Base-by-base conservation (phyloP, 345 rosid genomes). In the Stellera chamaejasme region DNA sequence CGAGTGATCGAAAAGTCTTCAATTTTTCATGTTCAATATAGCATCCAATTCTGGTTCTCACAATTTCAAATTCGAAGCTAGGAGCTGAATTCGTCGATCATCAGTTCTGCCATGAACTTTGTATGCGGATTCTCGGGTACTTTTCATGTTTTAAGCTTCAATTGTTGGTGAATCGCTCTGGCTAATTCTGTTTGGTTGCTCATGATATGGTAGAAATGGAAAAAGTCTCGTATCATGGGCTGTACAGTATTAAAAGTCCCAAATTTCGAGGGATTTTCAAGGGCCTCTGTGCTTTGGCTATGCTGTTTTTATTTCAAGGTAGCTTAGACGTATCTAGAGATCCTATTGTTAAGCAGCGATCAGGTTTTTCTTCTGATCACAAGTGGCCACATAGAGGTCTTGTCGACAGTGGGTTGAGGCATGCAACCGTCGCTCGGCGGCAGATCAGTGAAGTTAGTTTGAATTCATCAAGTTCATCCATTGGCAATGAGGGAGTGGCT, bases 231-330 rank as follows among this genome's bases (percentile, higher is more conserved):
- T 50, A 14, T 51, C 46, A 45, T 59, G 54, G 65, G 52, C 63
- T 63, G 39, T 56, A 14, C 13, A 52, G 48, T 36, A 44, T 59
- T 10, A 73, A 60, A 70, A 63, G 52, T 51, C 76, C 74, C 43
- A 65, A 52, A 52, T 70, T 66, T 63, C 76, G 61, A 54, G 80
- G 80, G 62, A 0, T 68, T 66, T 75, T 79, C 41, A 68, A 69
- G 55, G 77, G 75, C 9, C 26, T 75, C 23, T 79, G 75, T 50
- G 67, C 68, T 54, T 3, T 72, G 55, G 23, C 63, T 43, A 48
- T 79, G 13, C 55, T 73, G 39, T 69, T 65, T 70, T 58, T 75
- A 42, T 72, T 75, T 67, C 73, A 62, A 53, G 62, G 65, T 54
- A 72, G 67, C 27, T 65, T 45, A 52, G 63, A 73, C 25, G 16